phyloP scores from a whole-genome alignment of 2,329 filamentous ascomycete species.

The Sarocladiaceae sp. region DNA sequence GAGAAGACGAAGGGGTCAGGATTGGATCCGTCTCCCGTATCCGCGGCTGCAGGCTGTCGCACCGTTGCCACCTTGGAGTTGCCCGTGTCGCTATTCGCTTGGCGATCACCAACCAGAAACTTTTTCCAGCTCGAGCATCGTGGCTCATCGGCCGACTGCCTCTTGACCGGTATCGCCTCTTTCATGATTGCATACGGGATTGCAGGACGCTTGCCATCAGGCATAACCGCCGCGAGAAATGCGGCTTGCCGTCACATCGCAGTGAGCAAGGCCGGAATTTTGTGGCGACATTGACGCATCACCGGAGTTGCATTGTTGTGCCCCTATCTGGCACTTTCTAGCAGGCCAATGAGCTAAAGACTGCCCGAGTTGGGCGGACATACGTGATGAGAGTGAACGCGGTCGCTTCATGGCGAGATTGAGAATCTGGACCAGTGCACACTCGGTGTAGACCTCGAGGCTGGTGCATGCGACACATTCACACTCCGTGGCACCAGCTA shows the following conservation, averaged over 20 bases:
- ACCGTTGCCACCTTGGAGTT: not conserved
- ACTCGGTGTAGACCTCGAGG: too few species aligned
- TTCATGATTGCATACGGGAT: not conserved
- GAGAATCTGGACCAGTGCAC: too few species aligned
- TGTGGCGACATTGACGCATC: too few species aligned
- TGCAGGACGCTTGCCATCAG: not conserved
- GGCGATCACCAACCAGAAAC: not conserved
- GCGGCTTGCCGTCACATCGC: not conserved
- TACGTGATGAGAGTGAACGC: too few species aligned
- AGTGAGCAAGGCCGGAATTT: too few species aligned
- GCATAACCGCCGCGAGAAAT: not conserved
- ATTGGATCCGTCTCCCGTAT: not conserved
- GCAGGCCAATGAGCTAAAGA: too few species aligned
- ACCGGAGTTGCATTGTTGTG: too few species aligned
- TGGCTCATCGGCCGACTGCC: not conserved
- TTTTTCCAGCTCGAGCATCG: not conserved
- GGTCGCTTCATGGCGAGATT: too few species aligned
- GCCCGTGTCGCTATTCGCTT: not conserved
- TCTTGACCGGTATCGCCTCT: not conserved
- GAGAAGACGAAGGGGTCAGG: not conserved
- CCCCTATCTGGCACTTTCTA: too few species aligned
- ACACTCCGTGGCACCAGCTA: too few species aligned
- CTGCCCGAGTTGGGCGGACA: too few species aligned
- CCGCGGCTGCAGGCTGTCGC: not conserved
- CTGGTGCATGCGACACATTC: too few species aligned